Base-by-base conservation (phyloP, 2,329 filamentous ascomycete species). In the Penicillium sp. region DNA sequence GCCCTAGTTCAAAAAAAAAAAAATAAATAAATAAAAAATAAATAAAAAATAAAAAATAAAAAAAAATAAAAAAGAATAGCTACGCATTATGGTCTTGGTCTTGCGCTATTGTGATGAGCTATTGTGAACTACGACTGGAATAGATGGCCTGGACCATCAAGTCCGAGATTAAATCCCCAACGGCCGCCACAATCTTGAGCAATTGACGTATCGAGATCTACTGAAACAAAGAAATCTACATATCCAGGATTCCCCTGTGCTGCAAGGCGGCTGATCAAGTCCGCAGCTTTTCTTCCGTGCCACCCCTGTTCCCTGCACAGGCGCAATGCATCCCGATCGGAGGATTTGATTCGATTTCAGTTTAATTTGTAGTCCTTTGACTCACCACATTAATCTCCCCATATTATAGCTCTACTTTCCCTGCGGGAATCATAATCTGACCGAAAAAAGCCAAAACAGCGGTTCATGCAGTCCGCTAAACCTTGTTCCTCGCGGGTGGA, bases 391-490 rank as follows among this genome's bases (percentile, higher is more conserved):
- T 31, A 31, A 31, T 31, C 29, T 31, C 12, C 29, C 14, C 12
- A 31, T 31, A 31, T 31, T 31, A 11, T 12, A 31, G 5, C 25
- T 26, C n/a, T 7, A 26, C 25, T 26, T 26, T 31, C 15, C 12
- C 29, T 31, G 29, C 29, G 29, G 29, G 14, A 31, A 31, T 31
- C 12, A 5, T 5, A 12, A 31, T 31, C 29, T 12, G 29, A 15
- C 14, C 14, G n/a, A n/a, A 31, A 31, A 15, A 31, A 31, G 29
- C 29, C 29, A 31, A 49, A 49, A 22, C 12, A 52, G 43, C 25
- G 33, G 67, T 66, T 66, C 63, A 65, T 65, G 63, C 62, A 64
- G 54, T 56, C 37, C 49, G 49, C 53, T 51, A 53, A 66, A 62
- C 61, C 59, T 62, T 62, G 62, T 65, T 65, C 53, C 51, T 37